phyloP scores from a whole-genome alignment of 23 red algal genomes.

The Chondrus crispus region DNA sequence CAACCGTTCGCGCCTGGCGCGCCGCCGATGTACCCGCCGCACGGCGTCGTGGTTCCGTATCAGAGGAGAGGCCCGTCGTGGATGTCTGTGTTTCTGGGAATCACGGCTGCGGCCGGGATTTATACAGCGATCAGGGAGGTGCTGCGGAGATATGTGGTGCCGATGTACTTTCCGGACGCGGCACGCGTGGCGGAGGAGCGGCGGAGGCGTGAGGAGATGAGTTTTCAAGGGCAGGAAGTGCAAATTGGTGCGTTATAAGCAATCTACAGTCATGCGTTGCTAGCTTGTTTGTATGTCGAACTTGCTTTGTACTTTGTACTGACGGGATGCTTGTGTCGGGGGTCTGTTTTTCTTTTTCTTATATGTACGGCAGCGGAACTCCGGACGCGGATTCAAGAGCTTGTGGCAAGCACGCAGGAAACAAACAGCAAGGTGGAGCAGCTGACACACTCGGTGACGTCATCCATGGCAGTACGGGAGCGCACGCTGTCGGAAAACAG shows the following conservation, averaged over 20 bases:
- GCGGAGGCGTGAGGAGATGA: slow-evolving; percentile 19
- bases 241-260: slow-evolving; percentile 22
- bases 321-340: too few relatives aligned
- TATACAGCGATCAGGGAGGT: slow-evolving; percentile 54
- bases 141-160: slow-evolving; percentile 54
- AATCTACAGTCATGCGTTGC: neutral
- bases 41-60: neutral
- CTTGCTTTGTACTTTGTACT: neutral
- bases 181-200: slow-evolving; percentile 38
- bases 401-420: slow-evolving; percentile 13
- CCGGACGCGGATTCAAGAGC: slow-evolving; percentile 33
- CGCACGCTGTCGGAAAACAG: slow-evolving; percentile 14
- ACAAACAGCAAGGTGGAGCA: slow-evolving; percentile 43
- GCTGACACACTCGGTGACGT: slow-evolving; percentile 25
- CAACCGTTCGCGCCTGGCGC: neutral
- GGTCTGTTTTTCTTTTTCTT: neutral
- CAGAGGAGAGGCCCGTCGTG: slow-evolving; percentile 15
- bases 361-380: slow-evolving; percentile 1
- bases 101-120: slow-evolving; percentile 51
- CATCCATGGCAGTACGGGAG: slow-evolving; percentile 4
- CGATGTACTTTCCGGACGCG: slow-evolving; percentile 71
- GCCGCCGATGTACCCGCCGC: neutral
- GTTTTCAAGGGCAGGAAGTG: slow-evolving; percentile 14
- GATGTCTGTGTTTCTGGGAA: slow-evolving; percentile 31
- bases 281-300: neutral